Evolutionary conservation across 768 basidiomycete genomes (phyloP).

Genomic region (Leccinum ochraceum): DNA sequence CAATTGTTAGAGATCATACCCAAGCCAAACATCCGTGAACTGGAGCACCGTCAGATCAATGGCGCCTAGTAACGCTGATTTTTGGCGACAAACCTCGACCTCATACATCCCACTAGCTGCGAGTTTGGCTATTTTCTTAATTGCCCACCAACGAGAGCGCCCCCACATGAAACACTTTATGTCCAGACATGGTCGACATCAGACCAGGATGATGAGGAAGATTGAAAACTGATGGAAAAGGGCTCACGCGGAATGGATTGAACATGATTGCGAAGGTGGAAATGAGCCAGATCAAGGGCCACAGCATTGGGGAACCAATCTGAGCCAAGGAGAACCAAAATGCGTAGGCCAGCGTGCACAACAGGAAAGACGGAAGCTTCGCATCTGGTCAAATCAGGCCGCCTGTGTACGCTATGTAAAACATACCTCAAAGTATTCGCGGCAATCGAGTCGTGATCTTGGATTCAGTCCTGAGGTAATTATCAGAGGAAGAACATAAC

Average conservation of each 20-base stretch:
- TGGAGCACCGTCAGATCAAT: constrained; percentile 27
- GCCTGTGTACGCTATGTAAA: constrained; percentile 7
- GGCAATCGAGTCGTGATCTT: constrained; percentile 71
- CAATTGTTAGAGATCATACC: constrained; percentile 43
- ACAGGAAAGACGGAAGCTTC: constrained; percentile 80
- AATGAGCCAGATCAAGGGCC: constrained; percentile 82
- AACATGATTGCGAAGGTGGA: constrained; percentile 59
- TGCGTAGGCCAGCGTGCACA: constrained; percentile 70
- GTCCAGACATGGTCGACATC: constrained; percentile 29
- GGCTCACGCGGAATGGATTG: constrained; percentile 70
- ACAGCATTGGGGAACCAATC: constrained; percentile 70
- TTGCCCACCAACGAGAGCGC: constrained; percentile 70
- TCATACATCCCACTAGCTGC: constrained; percentile 65
- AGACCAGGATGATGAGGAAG: not conserved
- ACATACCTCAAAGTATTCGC: constrained; percentile 70
- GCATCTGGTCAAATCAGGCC: constrained; percentile 2
- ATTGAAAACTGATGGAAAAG: not conserved
- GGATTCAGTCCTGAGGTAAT: constrained; percentile 59
- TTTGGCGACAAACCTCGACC: constrained; percentile 61
- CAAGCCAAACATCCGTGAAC: constrained; percentile 91
- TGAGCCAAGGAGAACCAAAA: constrained; percentile 83
- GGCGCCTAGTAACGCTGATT: not conserved
- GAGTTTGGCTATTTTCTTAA: constrained; percentile 62
- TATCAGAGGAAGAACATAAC: constrained; percentile 7
- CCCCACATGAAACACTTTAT: constrained; percentile 45